Conservation (phyloP, 192 early-diverging fungal genomes). For the Podila horticola region DNA sequence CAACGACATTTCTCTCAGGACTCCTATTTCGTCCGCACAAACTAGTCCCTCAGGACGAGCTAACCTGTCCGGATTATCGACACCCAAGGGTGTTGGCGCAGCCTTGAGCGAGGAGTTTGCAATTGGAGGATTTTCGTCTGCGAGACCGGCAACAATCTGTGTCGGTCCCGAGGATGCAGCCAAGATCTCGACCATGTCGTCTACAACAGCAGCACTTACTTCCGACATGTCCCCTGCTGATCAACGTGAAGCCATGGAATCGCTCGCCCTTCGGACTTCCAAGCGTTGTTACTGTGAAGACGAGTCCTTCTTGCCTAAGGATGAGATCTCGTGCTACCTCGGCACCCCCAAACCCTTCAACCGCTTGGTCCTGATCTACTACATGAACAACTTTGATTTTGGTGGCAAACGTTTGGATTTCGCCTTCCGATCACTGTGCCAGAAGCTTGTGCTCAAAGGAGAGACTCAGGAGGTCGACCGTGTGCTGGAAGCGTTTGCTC, state of each 20-base stretch:
- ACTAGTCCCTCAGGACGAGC: not conserved
- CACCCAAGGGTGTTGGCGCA: not conserved
- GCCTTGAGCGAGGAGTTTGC: not conserved
- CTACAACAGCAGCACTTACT: not conserved
- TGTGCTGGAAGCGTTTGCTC: slow-evolving; percentile 86
- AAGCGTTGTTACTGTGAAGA: slow-evolving; percentile 57
- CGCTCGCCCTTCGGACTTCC: slow-evolving; percentile 10
- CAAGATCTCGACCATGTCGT: slow-evolving; percentile 4
- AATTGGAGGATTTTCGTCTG: not conserved
- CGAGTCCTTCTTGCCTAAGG: slow-evolving; percentile 52
- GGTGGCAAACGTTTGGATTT: slow-evolving; percentile 72
- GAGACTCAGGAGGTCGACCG: slow-evolving; percentile 96
- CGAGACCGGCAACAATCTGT: slow-evolving; percentile 26
- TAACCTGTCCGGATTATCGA: not conserved
- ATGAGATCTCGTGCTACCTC: slow-evolving; percentile 60
- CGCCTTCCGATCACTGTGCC: slow-evolving; percentile 82
- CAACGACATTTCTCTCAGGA: not conserved
- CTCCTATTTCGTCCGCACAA: not conserved
- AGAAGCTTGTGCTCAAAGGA: slow-evolving; percentile 83
- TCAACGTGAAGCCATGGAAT: slow-evolving; percentile 1
- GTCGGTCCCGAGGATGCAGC: slow-evolving; percentile 11
- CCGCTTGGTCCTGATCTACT: slow-evolving; percentile 65
- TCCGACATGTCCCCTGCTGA: slow-evolving; percentile 10
- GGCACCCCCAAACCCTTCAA: slow-evolving; percentile 66
- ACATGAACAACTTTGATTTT: slow-evolving; percentile 88